Conservation (phyloP, 2,329 filamentous ascomycete genomes). For the Tolypocladium amazonense region DNA sequence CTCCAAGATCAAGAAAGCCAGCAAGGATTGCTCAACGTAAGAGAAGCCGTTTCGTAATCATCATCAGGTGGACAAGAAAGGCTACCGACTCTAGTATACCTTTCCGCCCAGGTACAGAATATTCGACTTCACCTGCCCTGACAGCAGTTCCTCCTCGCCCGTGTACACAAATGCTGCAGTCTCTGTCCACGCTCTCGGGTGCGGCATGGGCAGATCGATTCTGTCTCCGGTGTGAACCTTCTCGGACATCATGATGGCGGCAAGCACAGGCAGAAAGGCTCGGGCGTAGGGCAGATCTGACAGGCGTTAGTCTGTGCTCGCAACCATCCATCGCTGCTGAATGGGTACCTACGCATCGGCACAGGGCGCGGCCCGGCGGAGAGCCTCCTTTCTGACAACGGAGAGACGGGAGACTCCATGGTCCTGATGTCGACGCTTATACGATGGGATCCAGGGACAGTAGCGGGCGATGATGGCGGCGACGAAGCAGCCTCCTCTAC, state of each 20-base stretch:
- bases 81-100: conserved; percentile 12
- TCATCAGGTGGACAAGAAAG: too few species aligned
- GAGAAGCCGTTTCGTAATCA: neutral
- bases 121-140: conserved; percentile 37
- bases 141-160: conserved; percentile 31
- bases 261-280: conserved; percentile 38
- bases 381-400: neutral
- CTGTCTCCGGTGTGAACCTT: conserved; percentile 40
- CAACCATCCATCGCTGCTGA: too few species aligned
- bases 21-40: neutral
- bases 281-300: conserved; percentile 21
- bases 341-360: conserved; percentile 6
- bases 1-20: neutral
- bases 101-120: conserved; percentile 45
- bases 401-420: neutral
- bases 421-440: neutral
- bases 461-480: neutral
- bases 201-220: conserved; percentile 47
- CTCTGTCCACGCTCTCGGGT: conserved; percentile 43
- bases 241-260: conserved; percentile 42
- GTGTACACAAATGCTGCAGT: conserved; percentile 47
- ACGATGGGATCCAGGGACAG: neutral
- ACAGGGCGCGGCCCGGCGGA: neutral
- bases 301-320: neutral
- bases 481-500: neutral